Percentiles rank a stretch among this genome's conserved stretches.
Evolutionary conservation across 805 yeast species (phyloP).

Genomic region (Wickerhamiella sergipiensis): DNA sequence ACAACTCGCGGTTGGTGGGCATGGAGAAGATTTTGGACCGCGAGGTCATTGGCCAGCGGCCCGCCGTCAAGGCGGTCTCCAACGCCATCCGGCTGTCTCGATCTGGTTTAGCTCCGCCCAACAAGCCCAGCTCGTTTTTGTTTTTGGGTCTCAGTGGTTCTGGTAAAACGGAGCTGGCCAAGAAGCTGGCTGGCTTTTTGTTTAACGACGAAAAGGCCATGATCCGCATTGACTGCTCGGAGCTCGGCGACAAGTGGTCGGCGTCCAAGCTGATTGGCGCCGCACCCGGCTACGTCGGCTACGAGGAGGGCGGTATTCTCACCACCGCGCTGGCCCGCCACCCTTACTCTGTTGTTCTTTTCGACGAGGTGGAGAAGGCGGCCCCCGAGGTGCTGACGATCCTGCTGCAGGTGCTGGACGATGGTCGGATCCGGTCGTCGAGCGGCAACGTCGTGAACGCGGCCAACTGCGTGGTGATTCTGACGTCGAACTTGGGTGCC

Average conservation of each 20-base stretch:
- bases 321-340: constrained; percentile 83
- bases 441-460: constrained; percentile 90
- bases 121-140: constrained; percentile 90
- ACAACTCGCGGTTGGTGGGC: constrained; percentile 80
- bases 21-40: constrained; percentile 80
- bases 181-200: constrained; percentile 89
- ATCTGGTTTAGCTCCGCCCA: constrained; percentile 91
- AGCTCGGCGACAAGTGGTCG: constrained; percentile 87
- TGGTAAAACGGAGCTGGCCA: constrained; percentile 96
- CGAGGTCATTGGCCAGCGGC: constrained; percentile 88
- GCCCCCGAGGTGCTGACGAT: constrained; percentile 95
- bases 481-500: constrained; percentile 97
- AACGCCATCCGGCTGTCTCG: constrained; percentile 87
- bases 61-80: constrained; percentile 91
- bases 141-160: constrained; percentile 94
- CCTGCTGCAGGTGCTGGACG: constrained; percentile 83
- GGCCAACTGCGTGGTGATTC: constrained; percentile 79
- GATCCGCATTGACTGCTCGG: constrained; percentile 96
- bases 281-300: constrained; percentile 94
- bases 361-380: constrained; percentile 97
- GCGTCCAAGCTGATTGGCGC: constrained; percentile 93
- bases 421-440: constrained; percentile 89
- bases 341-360: constrained; percentile 91
- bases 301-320: constrained; percentile 92
- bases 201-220: constrained; percentile 94